Base-by-base conservation (phyloP, 164 flowering plant genomes). In the Tetrastigma voinierianum region DNA sequence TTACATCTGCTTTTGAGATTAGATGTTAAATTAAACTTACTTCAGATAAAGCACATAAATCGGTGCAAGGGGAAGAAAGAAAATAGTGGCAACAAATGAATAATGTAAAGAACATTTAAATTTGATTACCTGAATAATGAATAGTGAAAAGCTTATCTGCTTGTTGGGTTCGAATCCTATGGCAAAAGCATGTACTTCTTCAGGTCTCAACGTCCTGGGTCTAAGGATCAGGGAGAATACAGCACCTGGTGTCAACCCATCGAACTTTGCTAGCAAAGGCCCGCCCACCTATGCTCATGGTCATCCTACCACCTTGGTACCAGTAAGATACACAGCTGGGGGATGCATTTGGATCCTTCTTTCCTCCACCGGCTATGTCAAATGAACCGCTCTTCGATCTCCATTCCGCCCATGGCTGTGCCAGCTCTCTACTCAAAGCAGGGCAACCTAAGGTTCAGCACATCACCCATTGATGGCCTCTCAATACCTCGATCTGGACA, bases 141-240 rank as follows among this genome's bases (percentile, higher is more conserved):
- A 64, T 46, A 47, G 54, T n/a, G 43, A 56, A n/a, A 32, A 63
- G 43, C 57, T 25, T 4, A n/a, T 45, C 13, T 53, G 24, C 51
- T 59, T 54, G 51, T 65, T 20, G 46, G 52, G 19, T 14, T 57
- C 49, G 32, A 43, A 9, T 19, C 8, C 40, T 15, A 4, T 19
- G 44, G 48, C 24, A 20, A 62, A 9, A 46, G 44, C 7, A 20
- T 10, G 17, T 10, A 12, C 67, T 64, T n/a, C n/a, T n/a, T 49
- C 1, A 21, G 56, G 44, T 51, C 69, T 84, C 68, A 92, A 61
- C 98, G 85, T 48, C 96, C 98, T 0, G 96, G 96, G 74, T 93
- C 76, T 87, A 87, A 0, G 96, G 69, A 93, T 86, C 81, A 90
- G 95, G 0, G 98, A 93, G 77, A 93, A 93, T 51, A 93, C 95